phyloP scores from a whole-genome alignment of 345 rosid genomes.

The Psidium guajava region DNA sequence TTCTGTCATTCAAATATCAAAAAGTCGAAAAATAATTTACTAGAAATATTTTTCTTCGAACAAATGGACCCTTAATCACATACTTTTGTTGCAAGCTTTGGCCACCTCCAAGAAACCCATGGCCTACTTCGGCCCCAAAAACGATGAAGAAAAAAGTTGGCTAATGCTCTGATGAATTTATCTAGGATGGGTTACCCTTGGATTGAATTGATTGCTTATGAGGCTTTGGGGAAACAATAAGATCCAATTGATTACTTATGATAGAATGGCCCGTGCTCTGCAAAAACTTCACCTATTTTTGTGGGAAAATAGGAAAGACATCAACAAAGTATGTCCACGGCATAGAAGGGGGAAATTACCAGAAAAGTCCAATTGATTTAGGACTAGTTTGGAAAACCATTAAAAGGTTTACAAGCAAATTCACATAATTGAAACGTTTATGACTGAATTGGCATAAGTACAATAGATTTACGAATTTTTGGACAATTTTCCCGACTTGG shows the following conservation, averaged over 20 bases:
- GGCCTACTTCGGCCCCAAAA: background rate
- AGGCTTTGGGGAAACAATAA: background rate
- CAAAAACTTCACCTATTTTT: background rate
- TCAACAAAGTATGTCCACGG: background rate
- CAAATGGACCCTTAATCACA: background rate
- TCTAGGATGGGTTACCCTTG: background rate
- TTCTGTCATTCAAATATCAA: background rate
- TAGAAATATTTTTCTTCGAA: background rate
- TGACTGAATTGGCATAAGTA: too few species aligned
- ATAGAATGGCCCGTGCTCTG: background rate
- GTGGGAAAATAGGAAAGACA: background rate
- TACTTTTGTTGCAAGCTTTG: background rate
- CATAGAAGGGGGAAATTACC: background rate
- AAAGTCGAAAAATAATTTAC: background rate
- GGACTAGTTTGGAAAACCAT: too few species aligned
- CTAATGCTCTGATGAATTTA: background rate
- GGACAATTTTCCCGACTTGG: too few species aligned
- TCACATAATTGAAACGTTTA: too few species aligned
- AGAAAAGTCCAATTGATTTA: too few species aligned
- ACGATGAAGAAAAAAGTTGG: background rate
- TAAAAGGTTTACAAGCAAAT: too few species aligned
- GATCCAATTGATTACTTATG: background rate
- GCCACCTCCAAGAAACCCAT: background rate
- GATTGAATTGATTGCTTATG: background rate
- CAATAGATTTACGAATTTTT: too few species aligned